Evolutionary conservation across 225 moss, liverwort and hornwort species (phyloP).

Genomic region (Antitrichia curtipendula): DNA sequence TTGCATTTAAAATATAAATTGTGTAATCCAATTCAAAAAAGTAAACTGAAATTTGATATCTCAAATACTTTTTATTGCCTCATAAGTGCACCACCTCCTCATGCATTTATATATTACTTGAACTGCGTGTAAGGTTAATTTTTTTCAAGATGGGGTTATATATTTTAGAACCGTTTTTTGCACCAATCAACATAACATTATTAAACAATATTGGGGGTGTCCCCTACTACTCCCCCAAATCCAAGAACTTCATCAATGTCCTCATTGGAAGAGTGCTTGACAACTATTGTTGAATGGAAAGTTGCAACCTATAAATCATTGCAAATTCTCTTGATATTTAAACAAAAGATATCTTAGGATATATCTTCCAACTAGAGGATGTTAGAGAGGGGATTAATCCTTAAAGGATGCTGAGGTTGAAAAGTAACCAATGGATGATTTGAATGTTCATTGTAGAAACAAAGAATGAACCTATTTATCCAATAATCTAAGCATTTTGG

Average conservation of each 20-base stretch:
- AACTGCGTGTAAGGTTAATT: neutral
- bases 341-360: neutral
- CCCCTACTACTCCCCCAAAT: too few species aligned
- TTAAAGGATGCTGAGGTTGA: too few species aligned
- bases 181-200: neutral
- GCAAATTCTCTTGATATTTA: neutral
- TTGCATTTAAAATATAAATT: neutral
- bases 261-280: neutral
- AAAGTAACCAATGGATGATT: too few species aligned
- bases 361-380: neutral
- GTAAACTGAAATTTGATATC: neutral
- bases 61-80: neutral
- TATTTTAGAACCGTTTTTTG: neutral
- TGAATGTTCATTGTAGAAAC: too few species aligned
- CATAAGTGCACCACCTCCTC: neutral
- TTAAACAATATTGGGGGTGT: neutral
- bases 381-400: neutral
- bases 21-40: neutral
- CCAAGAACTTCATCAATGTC: neutral
- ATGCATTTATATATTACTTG: too few species aligned
- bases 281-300: neutral
- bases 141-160: too few species aligned
- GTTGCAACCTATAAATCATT: neutral
- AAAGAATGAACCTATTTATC: too few species aligned
- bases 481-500: too few species aligned